Conservation (phyloP, 169 alveolate species). For the Cryptosporidium sp. region DNA sequence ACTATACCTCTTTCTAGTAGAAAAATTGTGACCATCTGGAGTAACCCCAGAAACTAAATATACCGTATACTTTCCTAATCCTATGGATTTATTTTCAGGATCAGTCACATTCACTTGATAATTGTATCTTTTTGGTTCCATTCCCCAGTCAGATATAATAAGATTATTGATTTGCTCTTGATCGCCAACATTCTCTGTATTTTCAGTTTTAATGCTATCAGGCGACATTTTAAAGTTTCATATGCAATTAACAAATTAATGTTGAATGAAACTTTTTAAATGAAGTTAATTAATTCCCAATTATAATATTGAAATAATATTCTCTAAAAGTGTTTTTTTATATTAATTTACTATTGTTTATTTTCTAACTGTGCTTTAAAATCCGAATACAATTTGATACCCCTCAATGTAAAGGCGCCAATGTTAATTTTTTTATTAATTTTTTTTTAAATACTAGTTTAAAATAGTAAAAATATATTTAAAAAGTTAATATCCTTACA, state of each 20-base stretch:
- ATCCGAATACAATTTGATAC: not conserved
- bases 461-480: not conserved
- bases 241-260: not conserved
- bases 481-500: not conserved
- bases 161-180: conserved; percentile 31
- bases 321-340: not conserved
- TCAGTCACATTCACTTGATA: conserved; percentile 70
- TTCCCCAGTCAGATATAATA: conserved; percentile 72
- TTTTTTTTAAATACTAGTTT: not conserved
- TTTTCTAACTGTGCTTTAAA: not conserved
- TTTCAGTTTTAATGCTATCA: conserved; percentile 58
- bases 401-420: conserved; percentile 14
- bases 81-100: conserved; percentile 72
- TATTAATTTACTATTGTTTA: not conserved
- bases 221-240: conserved; percentile 58
- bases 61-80: conserved; percentile 70
- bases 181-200: conserved; percentile 31
- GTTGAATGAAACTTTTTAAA: not conserved
- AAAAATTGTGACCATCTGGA: conserved; percentile 71
- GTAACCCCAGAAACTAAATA: conserved; percentile 78
- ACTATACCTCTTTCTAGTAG: conserved; percentile 79
- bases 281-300: not conserved
- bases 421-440: not conserved
- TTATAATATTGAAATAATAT: not conserved
- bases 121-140: conserved; percentile 43